Percentiles rank a stretch among this genome's conserved stretches.
Conservation (phyloP, 2,329 filamentous ascomycete genomes). For the Aureobasidium musti region DNA sequence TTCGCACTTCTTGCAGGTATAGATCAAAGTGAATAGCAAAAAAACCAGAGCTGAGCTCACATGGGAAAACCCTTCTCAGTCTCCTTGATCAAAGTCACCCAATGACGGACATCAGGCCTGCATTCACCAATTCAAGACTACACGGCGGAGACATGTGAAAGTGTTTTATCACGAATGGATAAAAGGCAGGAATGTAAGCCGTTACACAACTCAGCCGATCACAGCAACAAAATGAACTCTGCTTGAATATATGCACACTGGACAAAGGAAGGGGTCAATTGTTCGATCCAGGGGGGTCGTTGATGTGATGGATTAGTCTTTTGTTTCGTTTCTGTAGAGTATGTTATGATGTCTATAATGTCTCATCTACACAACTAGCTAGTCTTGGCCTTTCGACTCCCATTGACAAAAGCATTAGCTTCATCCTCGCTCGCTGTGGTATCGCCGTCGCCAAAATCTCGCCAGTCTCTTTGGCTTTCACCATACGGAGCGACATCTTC, state of each 20-base stretch:
- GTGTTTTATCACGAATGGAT: neutral
- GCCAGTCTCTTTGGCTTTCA: neutral
- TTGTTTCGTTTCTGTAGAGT: neutral
- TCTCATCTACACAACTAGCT: neutral
- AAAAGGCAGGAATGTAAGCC: neutral
- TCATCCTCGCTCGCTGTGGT: constrained; percentile 29
- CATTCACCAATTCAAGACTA: neutral
- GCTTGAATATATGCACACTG: neutral
- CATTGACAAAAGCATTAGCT: neutral
- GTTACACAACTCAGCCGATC: neutral
- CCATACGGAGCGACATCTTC: constrained; percentile 10
- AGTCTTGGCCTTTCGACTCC: neutral
- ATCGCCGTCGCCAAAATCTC: constrained; percentile 19
- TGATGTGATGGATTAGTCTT: neutral
- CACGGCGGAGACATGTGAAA: neutral
- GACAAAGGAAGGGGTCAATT: neutral
- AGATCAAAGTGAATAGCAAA: neutral
- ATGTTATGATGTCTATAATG: neutral
- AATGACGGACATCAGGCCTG: neutral
- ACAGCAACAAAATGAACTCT: neutral
- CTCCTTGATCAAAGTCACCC: neutral
- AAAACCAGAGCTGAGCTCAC: neutral
- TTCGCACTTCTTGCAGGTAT: neutral
- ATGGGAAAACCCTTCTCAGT: neutral
- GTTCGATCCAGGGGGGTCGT: neutral